phyloP scores from a whole-genome alignment of 139 green algal species.

The Coelastrella sp. region DNA sequence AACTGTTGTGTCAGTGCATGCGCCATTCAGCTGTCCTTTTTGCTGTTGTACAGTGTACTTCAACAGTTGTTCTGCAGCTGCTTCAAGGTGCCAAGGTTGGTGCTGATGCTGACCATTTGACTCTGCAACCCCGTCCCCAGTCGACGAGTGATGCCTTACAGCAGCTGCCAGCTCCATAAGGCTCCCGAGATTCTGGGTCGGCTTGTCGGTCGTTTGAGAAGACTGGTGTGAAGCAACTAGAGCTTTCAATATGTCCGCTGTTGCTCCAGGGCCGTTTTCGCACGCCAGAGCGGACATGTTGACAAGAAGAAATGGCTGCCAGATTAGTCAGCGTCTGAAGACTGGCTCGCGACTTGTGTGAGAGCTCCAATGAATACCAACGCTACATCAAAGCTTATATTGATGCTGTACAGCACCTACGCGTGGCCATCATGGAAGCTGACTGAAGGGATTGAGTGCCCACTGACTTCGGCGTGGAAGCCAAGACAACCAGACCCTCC shows the following conservation, averaged over 20 bases:
- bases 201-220: neutral
- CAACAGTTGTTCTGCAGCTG: no score
- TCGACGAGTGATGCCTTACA: neutral
- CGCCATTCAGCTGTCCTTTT: no score
- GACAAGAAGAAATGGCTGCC: neutral
- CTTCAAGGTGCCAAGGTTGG: neutral
- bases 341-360: neutral
- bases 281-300: neutral
- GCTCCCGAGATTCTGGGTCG: neutral
- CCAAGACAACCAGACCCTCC: neutral
- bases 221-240: neutral
- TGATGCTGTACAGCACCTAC: neutral
- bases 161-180: neutral
- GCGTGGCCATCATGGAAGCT: neutral
- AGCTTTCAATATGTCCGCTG: neutral
- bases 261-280: neutral
- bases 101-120: neutral
- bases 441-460: neutral
- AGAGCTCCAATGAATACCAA: neutral
- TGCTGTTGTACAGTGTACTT: no score
- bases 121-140: neutral
- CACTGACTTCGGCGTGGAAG: neutral
- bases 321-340: neutral
- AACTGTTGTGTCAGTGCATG: no score
- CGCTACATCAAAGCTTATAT: neutral